Percentiles rank a stretch among this genome's conserved stretches.
Conservation (phyloP, 208 protist genomes). For the Eutreptiella sp. region DNA sequence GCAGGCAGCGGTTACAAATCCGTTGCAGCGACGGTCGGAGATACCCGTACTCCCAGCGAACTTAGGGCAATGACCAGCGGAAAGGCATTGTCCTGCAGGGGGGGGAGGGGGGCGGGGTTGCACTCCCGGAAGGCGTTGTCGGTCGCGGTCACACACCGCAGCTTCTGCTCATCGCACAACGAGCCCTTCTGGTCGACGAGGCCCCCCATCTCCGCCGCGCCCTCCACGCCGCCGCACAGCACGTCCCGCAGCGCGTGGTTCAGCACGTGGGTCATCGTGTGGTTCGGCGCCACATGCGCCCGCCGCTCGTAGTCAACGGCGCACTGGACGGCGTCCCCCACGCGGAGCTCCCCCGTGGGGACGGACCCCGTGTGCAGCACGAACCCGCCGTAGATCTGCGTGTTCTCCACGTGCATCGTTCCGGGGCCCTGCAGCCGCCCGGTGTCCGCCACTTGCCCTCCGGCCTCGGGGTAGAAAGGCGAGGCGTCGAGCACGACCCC, state of each 20-base stretch:
- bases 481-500: slow-evolving; percentile 87
- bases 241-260: slow-evolving; percentile 61
- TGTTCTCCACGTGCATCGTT: slow-evolving; percentile 67
- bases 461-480: slow-evolving; percentile 96
- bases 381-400: slow-evolving; percentile 88
- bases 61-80: too few relatives aligned
- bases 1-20: too few relatives aligned
- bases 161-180: too few relatives aligned
- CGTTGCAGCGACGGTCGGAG: too few relatives aligned
- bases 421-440: too few relatives aligned
- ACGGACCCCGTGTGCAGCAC: slow-evolving; percentile 91
- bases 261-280: slow-evolving; percentile 74
- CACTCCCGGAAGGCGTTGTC: too few relatives aligned
- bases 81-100: too few relatives aligned
- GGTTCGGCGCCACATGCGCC: slow-evolving; percentile 39
- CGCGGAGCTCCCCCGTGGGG: slow-evolving; percentile 40
- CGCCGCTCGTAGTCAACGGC: slow-evolving; percentile 46
- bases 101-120: too few relatives aligned
- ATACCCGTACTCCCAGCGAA: too few relatives aligned
- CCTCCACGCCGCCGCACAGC: slow-evolving; percentile 55
- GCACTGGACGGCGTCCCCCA: slow-evolving; percentile 21
- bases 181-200: slow-evolving; percentile 49
- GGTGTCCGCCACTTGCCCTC: slow-evolving; percentile 95
- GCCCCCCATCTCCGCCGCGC: too few relatives aligned
- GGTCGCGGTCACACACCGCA: too few relatives aligned